A percentile compares a stretch with the other conserved stretches of the same genome.
phyloP scores from a whole-genome alignment of 2,329 filamentous ascomycete species.

The Colletotrichum aenigma region DNA sequence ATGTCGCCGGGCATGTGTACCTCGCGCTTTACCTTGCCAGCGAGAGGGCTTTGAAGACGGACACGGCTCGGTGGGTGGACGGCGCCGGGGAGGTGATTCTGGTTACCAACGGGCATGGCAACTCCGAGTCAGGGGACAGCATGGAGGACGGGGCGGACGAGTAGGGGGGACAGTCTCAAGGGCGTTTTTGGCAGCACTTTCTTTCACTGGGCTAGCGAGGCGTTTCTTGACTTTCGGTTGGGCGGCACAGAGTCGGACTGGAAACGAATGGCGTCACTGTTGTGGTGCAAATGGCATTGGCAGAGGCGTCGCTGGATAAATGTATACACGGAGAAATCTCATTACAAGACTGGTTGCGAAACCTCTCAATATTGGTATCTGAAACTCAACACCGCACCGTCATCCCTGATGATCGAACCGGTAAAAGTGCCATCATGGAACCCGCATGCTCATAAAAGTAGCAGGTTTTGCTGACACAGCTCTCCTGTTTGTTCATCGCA shows the following conservation, averaged over 20 bases:
- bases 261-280: background rate
- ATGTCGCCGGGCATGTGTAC: conserved; percentile 74
- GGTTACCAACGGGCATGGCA: conserved; percentile 28
- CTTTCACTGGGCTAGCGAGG: background rate
- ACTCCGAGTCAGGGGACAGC: conserved; percentile 15
- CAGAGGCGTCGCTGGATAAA: background rate
- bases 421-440: background rate
- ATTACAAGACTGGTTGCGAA: background rate
- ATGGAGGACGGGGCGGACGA: background rate
- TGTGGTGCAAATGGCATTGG: background rate
- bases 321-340: background rate
- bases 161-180: background rate
- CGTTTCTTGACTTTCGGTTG: background rate
- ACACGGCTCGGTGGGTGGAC: conserved; percentile 70
- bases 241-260: background rate
- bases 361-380: background rate
- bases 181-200: background rate
- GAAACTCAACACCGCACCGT: background rate
- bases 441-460: background rate
- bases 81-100: conserved; percentile 58
- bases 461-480: background rate
- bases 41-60: conserved; percentile 61
- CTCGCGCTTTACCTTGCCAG: conserved; percentile 77
- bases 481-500: background rate
- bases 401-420: background rate